Percentiles rank a stretch among this genome's conserved stretches.
These are phyloP conservation scores for Xerocomus spinulosus DNA, from an alignment of 768 basidiomycete species.

Conservation along the genomic window DNA sequence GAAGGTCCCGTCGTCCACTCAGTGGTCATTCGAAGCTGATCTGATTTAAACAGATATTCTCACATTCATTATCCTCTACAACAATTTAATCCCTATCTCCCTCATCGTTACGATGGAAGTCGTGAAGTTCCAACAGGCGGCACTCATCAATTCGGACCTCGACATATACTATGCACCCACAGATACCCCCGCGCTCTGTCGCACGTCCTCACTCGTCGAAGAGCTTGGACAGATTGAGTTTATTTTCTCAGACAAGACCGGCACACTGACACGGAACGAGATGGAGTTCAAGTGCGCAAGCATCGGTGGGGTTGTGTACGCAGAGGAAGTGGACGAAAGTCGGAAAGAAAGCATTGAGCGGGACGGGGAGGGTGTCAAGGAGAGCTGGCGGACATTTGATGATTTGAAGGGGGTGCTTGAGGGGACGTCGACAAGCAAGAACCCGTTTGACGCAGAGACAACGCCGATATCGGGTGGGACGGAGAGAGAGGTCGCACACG, in stretches of 20 bases:
- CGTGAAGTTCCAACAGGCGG: constrained; percentile 97
- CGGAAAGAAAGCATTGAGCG: constrained; percentile 56
- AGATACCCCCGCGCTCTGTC: constrained; percentile 93
- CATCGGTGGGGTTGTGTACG: constrained; percentile 84
- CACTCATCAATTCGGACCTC: constrained; percentile 93
- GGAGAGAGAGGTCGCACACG: constrained; percentile 54
- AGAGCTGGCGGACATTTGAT: constrained; percentile 76
- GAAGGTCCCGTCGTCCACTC: constrained; percentile 53
- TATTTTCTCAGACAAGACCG: constrained; percentile 93
- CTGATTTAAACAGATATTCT: constrained; percentile 65
- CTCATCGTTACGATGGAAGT: constrained; percentile 99
- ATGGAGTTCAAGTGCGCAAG: constrained; percentile 96
- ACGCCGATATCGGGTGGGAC: constrained; percentile 9
- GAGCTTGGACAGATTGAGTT: constrained; percentile 98
- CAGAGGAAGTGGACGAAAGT: constrained; percentile 85
- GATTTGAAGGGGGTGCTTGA: constrained; percentile 60
- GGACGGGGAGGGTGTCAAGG: constrained; percentile 36
- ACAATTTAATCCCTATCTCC: constrained; percentile 98
- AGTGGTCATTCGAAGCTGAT: constrained; percentile 1
- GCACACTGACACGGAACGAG: constrained; percentile 94
- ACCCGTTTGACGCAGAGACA: constrained; percentile 53
- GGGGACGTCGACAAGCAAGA: constrained; percentile 31
- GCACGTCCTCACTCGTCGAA: constrained; percentile 97
- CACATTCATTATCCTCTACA: constrained; percentile 98
- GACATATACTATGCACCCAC: constrained; percentile 98